Percentiles rank a stretch among this genome's conserved stretches.
Conservation (phyloP, 352 stramenopile genomes). For the Plasmopara viticola region DNA sequence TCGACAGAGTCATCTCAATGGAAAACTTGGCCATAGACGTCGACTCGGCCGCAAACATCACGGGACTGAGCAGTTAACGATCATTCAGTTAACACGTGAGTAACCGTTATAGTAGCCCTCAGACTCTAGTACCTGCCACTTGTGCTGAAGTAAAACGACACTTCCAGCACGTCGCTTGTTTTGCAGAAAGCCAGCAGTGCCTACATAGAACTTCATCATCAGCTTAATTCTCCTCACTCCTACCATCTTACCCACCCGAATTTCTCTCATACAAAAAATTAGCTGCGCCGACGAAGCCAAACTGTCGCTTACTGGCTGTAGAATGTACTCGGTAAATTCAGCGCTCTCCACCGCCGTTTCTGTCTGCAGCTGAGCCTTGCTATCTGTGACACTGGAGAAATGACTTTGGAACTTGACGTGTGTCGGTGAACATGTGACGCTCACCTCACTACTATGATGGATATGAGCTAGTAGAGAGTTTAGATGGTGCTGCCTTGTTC, state of each 20-base stretch:
- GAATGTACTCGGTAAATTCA: slow-evolving; percentile 71
- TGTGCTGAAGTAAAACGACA: slow-evolving; percentile 65
- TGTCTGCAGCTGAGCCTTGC: slow-evolving; percentile 76
- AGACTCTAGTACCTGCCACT: slow-evolving; percentile 41
- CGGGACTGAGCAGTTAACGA: slow-evolving; percentile 35
- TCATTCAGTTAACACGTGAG: too few species aligned
- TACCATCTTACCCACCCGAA: slow-evolving; percentile 31
- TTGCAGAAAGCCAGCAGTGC: slow-evolving; percentile 73
- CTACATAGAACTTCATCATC: slow-evolving; percentile 11
- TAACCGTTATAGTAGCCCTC: too few species aligned
- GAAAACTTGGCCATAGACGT: slow-evolving; percentile 60
- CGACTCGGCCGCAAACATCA: slow-evolving; percentile 68
- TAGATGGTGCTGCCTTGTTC: slow-evolving; percentile 68
- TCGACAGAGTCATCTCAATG: slow-evolving; percentile 80
- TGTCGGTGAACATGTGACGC: slow-evolving; percentile 51
- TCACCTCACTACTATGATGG: slow-evolving; percentile 74
- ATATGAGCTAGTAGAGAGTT: slow-evolving; percentile 72
- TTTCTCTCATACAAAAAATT: slow-evolving; percentile 81
- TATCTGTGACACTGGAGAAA: slow-evolving; percentile 45
- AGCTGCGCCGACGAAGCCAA: slow-evolving; percentile 62
- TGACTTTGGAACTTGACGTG: slow-evolving; percentile 82
- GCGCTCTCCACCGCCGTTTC: slow-evolving; percentile 73
- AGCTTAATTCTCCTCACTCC: background rate
- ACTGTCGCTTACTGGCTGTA: slow-evolving; percentile 29
- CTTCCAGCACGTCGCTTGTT: slow-evolving; percentile 61